Conservation (phyloP, 306 rosid species). For the Abrus precatorius region DNA sequence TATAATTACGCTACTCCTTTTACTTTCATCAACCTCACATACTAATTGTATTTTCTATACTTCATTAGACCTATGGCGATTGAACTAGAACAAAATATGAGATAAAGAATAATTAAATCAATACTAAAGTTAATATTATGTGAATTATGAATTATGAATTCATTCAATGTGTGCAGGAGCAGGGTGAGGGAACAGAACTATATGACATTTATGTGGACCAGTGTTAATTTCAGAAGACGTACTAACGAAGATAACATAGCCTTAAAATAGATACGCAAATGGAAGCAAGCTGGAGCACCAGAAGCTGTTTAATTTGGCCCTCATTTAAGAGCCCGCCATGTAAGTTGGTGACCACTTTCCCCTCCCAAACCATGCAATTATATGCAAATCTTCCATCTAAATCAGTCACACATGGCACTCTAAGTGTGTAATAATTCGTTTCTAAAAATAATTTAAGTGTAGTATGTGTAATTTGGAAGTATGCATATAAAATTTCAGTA, state of each 20-base stretch:
- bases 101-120: too few relatives aligned
- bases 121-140: neutral
- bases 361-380: neutral
- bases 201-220: neutral
- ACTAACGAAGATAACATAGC: neutral
- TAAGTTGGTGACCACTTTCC: neutral
- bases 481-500: constrained; percentile 9
- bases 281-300: neutral
- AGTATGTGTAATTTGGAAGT: constrained; percentile 34
- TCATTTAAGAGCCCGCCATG: neutral
- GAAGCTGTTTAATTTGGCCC: neutral
- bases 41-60: too few relatives aligned
- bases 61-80: too few relatives aligned
- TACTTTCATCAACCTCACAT: too few relatives aligned
- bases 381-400: neutral
- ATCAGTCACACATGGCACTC: constrained; percentile 2
- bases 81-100: too few relatives aligned
- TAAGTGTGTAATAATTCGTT: constrained; percentile 14
- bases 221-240: neutral
- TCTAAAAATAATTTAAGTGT: neutral
- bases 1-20: too few relatives aligned
- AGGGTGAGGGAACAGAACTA: neutral
- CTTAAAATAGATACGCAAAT: neutral
- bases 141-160: neutral
- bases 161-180: neutral